A percentile compares a stretch with the other conserved stretches of the same genome.
These are phyloP conservation scores for Teratosphaeria viscida DNA, from an alignment of 2,329 filamentous ascomycete species.

Conservation along the genomic window DNA sequence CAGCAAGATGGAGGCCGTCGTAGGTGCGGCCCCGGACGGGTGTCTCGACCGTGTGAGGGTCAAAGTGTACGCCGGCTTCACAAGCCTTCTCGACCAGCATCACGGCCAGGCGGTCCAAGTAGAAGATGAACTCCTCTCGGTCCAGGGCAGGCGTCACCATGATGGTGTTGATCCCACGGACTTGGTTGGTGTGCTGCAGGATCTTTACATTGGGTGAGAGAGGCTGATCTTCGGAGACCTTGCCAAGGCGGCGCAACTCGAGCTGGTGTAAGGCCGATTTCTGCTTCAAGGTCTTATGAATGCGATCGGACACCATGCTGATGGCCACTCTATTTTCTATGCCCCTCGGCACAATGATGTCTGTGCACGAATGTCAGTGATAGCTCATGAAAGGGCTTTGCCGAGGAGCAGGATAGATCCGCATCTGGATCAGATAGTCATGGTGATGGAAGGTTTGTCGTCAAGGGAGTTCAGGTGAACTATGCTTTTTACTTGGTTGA, in stretches of 20 bases:
- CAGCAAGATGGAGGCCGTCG: constrained; percentile 57
- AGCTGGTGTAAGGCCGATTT: constrained; percentile 78
- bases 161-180: constrained; percentile 81
- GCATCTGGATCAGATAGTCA: not conserved
- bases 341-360: constrained; percentile 89
- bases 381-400: not conserved
- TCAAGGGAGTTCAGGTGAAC: constrained; percentile 30
- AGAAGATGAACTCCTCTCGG: constrained; percentile 91
- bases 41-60: constrained; percentile 54
- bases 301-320: constrained; percentile 83
- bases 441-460: constrained; percentile 29
- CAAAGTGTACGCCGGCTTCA: constrained; percentile 61
- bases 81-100: constrained; percentile 75
- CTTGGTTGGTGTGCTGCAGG: constrained; percentile 66
- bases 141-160: constrained; percentile 69
- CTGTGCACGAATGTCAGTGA: constrained; percentile 31
- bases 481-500: constrained; percentile 27
- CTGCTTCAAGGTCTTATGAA: constrained; percentile 72
- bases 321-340: constrained; percentile 94
- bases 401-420: not conserved
- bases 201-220: constrained; percentile 66
- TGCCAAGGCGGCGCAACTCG: constrained; percentile 65
- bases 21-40: constrained; percentile 57
- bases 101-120: constrained; percentile 83
- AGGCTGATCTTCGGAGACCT: constrained; percentile 54